Base-by-base conservation (phyloP, 768 basidiomycete species). In the Tulasnella sp. region DNA sequence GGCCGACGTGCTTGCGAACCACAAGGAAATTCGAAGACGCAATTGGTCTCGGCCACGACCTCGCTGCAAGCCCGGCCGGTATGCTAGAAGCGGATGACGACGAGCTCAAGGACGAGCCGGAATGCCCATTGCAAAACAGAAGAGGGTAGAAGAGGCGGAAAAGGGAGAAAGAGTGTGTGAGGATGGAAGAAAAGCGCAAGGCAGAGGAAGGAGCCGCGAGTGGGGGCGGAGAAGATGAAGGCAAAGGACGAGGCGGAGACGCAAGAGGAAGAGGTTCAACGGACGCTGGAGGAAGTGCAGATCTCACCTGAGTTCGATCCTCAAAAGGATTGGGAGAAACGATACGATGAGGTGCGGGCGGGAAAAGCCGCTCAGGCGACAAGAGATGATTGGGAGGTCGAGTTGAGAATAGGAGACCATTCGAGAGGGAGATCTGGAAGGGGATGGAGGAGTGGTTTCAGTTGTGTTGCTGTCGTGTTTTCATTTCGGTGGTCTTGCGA, bases 1-100 rank as follows among this genome's bases (percentile, higher is more conserved):
- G 83, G 93, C 94, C 0, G 93, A 93, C 81, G 94, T 93, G 2
- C 93, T 94, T 82, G 90, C 92, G 0, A 92, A 96, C 83, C 94
- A 95, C 60, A 88, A 88, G 54, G 96, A 98, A 83, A 88, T 98
- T 20, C n/a, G n/a, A 94, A 82, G 90, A 94, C 41, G 91, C 92
- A 4, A 91, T 98, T 73, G 88, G 89, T 80, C 85, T 91, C 58
- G 93, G 93, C 31, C 91, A 90, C 2, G 90, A 93, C 81, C 86
- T 91, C 31, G 92, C 91, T 0, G 83, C 44, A 79, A 81, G 76
- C 34, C 73, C 54, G 58, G 74, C n/a, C n/a, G 48, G n/a, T n/a
- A n/a, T n/a, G n/a, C n/a, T n/a, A n/a, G n/a, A n/a, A n/a, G n/a
- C n/a, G n/a, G n/a, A n/a, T n/a, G n/a, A n/a, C n/a, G n/a, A n/a